phyloP scores from a whole-genome alignment of 176 grass and related monocot genomes.

The Rhynchospora pubera region DNA sequence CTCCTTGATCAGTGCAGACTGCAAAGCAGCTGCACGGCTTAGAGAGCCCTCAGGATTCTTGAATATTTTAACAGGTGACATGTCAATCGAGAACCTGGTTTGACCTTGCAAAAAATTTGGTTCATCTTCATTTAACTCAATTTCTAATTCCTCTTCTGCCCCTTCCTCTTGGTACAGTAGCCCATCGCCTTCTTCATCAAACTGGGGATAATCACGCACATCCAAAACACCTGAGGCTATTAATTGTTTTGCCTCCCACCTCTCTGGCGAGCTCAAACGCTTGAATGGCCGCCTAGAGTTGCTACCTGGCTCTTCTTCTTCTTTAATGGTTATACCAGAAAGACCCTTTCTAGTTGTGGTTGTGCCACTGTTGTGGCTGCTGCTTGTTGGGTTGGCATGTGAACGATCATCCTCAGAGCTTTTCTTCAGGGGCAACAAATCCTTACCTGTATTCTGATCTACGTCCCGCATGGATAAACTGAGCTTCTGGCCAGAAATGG shows the following conservation, averaged over 20 bases:
- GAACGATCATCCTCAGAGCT: constrained; percentile 33
- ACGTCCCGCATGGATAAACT: constrained; percentile 73
- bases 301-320: constrained; percentile 49
- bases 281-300: constrained; percentile 47
- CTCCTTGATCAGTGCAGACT: constrained; percentile 92
- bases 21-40: constrained; percentile 76
- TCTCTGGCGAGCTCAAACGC: constrained; percentile 88
- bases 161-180: constrained; percentile 83
- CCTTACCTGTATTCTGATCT: constrained; percentile 82
- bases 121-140: constrained; percentile 91
- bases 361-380: constrained; percentile 2
- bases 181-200: constrained; percentile 81
- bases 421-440: constrained; percentile 59
- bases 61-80: constrained; percentile 93
- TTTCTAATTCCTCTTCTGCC: constrained; percentile 78
- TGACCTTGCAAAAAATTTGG: constrained; percentile 88
- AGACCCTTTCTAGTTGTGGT: constrained; percentile 46
- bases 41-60: constrained; percentile 95
- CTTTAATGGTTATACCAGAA: constrained; percentile 72
- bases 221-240: constrained; percentile 79
- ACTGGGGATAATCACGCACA: constrained; percentile 56
- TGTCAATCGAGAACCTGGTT: constrained; percentile 72
- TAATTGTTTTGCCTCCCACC: constrained; percentile 86
- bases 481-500: constrained; percentile 61
- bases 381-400: constrained; percentile 45